Evolutionary conservation across 2,329 filamentous ascomycete species (phyloP), one percentile per base, ranked within the genome.

Genomic region (Monilinia aucupariae): DNA sequence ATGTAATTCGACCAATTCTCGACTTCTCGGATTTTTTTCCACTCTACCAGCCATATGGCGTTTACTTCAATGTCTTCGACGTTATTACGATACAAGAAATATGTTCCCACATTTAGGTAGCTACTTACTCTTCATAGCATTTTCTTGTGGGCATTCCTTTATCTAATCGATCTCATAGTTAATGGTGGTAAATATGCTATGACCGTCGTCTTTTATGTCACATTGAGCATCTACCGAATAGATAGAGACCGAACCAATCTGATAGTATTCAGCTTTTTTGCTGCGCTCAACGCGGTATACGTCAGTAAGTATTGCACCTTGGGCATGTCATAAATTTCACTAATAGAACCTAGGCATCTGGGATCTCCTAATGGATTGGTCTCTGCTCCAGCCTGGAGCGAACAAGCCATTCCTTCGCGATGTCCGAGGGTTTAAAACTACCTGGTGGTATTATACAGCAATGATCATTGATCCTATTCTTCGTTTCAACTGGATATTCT

Each of bases 361-460:
- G 94, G 94, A 99, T 73, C 78, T 99, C 1, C 86, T 91, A 67
- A 97, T 97, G 90, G 94, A 99, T 75, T 97, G 94, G 82, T 94
- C 89, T 64, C 81, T 97, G n/a, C 82, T 93, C 3, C 92, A 97
- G 70, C 82, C 88, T 0, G 85, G 87, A 62, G 84, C 90, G 0
- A 82, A 84, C 13, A 80, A 89, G 68, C 82, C 78, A 1, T 81
- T 87, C 55, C 82, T 97, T 13, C 88, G 94, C 8, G 85, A 93
- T 64, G 87, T 90, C 10, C 81, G 94, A 0, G 92, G 88, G 0
- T 89, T 94, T 70, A 93, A 93, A 72, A 81, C 81, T 15, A 80
- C 83, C 4, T 94, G 90, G 88, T 80, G 87, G 49, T 99, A 99
- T 79, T 99, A 97, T 74, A 75, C 76, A 6, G 90, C 94, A 64